Evolutionary conservation across 805 yeast species (phyloP).

Genomic region (Myxozyma kluyveri): DNA sequence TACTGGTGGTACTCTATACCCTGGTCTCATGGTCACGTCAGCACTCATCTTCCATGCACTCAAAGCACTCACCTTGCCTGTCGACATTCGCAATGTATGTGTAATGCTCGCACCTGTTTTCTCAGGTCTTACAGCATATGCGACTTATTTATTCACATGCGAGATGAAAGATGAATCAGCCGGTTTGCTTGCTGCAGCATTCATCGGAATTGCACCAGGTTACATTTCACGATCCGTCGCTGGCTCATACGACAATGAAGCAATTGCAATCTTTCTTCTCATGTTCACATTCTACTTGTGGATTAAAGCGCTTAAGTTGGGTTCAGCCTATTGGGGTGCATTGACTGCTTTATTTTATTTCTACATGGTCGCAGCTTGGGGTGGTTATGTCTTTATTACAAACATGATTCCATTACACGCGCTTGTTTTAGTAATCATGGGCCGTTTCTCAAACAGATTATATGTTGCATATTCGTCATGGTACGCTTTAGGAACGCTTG

Average conservation of each 20-base stretch:
- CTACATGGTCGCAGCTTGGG: constrained; percentile 99
- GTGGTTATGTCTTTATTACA: constrained; percentile 98
- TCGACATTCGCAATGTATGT: constrained; percentile 93
- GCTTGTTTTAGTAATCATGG: constrained; percentile 87
- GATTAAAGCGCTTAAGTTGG: constrained; percentile 90
- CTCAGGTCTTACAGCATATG: constrained; percentile 86
- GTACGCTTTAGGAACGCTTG: constrained; percentile 96
- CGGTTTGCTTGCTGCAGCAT: constrained; percentile 86
- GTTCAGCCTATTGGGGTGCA: constrained; percentile 80
- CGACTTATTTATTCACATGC: constrained; percentile 79
- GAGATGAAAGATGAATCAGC: constrained; percentile 90
- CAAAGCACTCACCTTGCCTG: constrained; percentile 65
- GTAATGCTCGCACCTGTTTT: constrained; percentile 96
- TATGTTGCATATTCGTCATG: constrained; percentile 93
- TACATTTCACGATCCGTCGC: constrained; percentile 98
- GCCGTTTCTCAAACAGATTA: constrained; percentile 77
- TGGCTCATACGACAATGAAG: constrained; percentile 98
- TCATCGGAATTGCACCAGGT: constrained; percentile 91
- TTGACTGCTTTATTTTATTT: constrained; percentile 85
- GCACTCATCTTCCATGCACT: constrained; percentile 80
- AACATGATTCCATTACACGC: constrained; percentile 95
- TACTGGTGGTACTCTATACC: constrained; percentile 97
- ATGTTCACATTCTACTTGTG: constrained; percentile 95
- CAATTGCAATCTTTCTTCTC: constrained; percentile 91
- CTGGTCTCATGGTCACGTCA: constrained; percentile 98